Evolutionary conservation across 176 grass and related monocot genomes (phyloP).

Genomic region (Dendrocalamus sinicus): DNA sequence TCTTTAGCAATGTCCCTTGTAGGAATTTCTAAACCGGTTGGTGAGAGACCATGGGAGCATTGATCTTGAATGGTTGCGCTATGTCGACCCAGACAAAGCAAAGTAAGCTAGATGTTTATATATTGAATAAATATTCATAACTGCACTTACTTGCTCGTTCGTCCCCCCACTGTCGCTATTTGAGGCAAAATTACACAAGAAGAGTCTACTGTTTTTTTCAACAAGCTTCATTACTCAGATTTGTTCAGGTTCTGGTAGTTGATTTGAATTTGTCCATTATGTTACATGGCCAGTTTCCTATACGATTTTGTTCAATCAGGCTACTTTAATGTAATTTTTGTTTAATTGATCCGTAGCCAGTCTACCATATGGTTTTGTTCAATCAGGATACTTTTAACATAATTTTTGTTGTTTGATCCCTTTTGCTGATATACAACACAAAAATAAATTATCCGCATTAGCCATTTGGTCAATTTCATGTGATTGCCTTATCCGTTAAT

Average conservation of each 20-base stretch:
- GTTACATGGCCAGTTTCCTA: neutral
- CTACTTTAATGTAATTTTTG: neutral
- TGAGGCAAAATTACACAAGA: neutral
- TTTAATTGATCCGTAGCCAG: neutral
- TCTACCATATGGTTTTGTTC: too few species aligned
- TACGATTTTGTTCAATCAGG: neutral
- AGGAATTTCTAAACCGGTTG: conserved; percentile 74
- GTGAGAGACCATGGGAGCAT: conserved; percentile 72
- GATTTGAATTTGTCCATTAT: neutral
- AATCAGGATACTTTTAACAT: too few species aligned
- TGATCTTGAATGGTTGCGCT: conserved; percentile 76
- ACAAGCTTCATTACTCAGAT: conserved; percentile 11
- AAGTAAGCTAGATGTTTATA: conserved; percentile 60
- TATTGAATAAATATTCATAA: conserved; percentile 12
- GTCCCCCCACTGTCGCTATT: neutral
- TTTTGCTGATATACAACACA: neutral
- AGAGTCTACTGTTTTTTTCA: neutral
- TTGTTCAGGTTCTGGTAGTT: conserved; percentile 12
- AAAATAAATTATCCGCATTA: neutral
- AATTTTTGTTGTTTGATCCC: neutral
- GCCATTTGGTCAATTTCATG: neutral
- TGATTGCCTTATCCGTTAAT: neutral
- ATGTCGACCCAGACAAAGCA: conserved; percentile 74
- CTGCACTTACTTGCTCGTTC: neutral
- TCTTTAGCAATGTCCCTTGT: conserved; percentile 36